Percentiles rank a stretch among this genome's conserved stretches.
Conservation (phyloP, 106 monocot species). For the Platanthera zijinensis region DNA sequence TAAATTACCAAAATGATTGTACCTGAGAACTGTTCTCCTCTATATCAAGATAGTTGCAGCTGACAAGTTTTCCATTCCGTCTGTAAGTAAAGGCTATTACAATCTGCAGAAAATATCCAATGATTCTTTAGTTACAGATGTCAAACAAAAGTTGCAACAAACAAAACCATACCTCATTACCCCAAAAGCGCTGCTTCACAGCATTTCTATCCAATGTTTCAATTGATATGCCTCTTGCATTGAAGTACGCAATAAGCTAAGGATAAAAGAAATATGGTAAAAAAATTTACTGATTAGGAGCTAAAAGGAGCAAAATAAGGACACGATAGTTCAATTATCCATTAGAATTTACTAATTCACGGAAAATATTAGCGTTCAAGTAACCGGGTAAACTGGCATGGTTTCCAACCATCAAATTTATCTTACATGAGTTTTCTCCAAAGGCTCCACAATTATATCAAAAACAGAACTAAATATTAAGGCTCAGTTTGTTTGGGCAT, state of each 20-base stretch:
- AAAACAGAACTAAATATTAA: neutral
- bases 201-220: constrained; percentile 60
- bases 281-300: neutral
- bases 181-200: constrained; percentile 39
- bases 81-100: constrained; percentile 84
- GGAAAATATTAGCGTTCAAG: neutral
- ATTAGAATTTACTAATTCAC: neutral
- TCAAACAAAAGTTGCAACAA: neutral
- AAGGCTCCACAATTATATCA: neutral
- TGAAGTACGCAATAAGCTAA: constrained; percentile 54
- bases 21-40: constrained; percentile 84
- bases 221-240: constrained; percentile 41
- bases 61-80: constrained; percentile 59
- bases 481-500: neutral
- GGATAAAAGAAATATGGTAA: constrained; percentile 1
- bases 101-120: constrained; percentile 30
- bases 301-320: neutral
- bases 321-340: neutral
- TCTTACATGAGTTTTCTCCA: neutral
- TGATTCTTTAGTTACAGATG: neutral
- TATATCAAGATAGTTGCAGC: constrained; percentile 69
- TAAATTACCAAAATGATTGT: neutral
- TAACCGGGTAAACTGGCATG: neutral
- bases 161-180: constrained; percentile 21
- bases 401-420: neutral